A percentile compares a stretch with the other conserved stretches of the same genome.
phyloP scores from a whole-genome alignment of 495 filamentous ascomycete genomes.

The Penicillium cosmopolitanum region DNA sequence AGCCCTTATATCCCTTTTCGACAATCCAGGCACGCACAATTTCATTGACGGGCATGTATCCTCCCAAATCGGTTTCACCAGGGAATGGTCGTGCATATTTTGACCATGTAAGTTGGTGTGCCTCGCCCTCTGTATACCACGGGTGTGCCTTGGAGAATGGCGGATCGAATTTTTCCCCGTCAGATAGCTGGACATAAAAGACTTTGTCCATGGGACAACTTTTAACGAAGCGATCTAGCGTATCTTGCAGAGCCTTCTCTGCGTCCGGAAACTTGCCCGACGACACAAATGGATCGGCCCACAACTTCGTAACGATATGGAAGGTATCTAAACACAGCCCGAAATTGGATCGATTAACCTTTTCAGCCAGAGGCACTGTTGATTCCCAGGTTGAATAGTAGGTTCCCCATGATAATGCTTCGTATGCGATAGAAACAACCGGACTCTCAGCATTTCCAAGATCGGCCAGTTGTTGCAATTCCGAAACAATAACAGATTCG shows the following conservation, averaged over 20 bases:
- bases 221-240: slow-evolving; percentile 56
- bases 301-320: slow-evolving; percentile 68
- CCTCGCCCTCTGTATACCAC: slow-evolving; percentile 64
- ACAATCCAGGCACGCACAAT: slow-evolving; percentile 57
- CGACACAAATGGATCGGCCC: slow-evolving; percentile 59
- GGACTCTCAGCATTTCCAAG: slow-evolving; percentile 56
- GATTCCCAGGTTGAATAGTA: slow-evolving; percentile 68
- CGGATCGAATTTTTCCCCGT: slow-evolving; percentile 62
- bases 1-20: slow-evolving; percentile 65
- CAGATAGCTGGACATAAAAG: slow-evolving; percentile 75
- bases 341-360: slow-evolving; percentile 67
- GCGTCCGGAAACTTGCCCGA: slow-evolving; percentile 57
- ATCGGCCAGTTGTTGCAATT: slow-evolving; percentile 63
- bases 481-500: slow-evolving; percentile 57
- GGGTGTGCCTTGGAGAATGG: slow-evolving; percentile 65
- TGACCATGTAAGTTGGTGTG: slow-evolving; percentile 74
- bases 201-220: slow-evolving; percentile 64
- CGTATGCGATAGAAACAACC: slow-evolving; percentile 64
- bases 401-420: slow-evolving; percentile 70
- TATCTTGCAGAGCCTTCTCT: slow-evolving; percentile 53
- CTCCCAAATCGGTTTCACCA: slow-evolving; percentile 63
- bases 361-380: slow-evolving; percentile 60
- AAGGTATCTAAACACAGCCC: slow-evolving; percentile 76
- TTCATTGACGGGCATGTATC: slow-evolving; percentile 59
- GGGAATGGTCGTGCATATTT: slow-evolving; percentile 73